These are phyloP conservation scores for Terfezia boudieri DNA, from an alignment of 495 filamentous ascomycete genomes.

Conservation along the genomic window DNA sequence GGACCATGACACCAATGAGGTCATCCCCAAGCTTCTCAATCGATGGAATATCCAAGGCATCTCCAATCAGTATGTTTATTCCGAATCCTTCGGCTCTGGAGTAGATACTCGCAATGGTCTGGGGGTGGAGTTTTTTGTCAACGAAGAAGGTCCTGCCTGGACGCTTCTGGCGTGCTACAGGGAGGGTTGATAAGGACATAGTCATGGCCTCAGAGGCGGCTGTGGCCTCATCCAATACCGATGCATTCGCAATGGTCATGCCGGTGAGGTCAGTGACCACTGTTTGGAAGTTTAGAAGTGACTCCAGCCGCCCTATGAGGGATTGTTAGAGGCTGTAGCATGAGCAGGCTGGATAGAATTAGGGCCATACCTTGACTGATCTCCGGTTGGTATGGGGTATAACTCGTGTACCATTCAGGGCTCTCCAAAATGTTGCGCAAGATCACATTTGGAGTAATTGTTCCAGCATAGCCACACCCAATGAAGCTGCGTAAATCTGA, in stretches of 20 bases:
- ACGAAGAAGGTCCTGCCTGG: constrained; percentile 63
- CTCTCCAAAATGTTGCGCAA: constrained; percentile 85
- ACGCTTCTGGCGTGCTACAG: constrained; percentile 48
- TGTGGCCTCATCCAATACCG: constrained; percentile 79
- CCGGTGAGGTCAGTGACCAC: constrained; percentile 76
- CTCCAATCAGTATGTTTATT: constrained; percentile 50
- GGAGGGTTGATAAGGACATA: constrained; percentile 59
- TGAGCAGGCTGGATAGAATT: background rate
- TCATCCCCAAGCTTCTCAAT: constrained; percentile 51
- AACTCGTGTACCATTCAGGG: constrained; percentile 96
- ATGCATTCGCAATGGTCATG: constrained; percentile 81
- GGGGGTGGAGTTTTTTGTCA: constrained; percentile 62
- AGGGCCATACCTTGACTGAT: constrained; percentile 53
- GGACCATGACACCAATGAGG: constrained; percentile 74
- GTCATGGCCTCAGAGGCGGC: constrained; percentile 97
- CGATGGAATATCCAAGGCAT: constrained; percentile 38
- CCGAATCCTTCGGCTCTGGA: constrained; percentile 88
- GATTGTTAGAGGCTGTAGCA: background rate
- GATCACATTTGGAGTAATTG: constrained; percentile 74
- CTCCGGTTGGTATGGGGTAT: constrained; percentile 95
- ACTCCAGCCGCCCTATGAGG: constrained; percentile 47
- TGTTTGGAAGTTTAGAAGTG: constrained; percentile 91
- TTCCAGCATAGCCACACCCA: constrained; percentile 72
- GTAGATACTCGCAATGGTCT: constrained; percentile 68
- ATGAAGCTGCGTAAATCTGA: constrained; percentile 42